Evolutionary conservation across 495 filamentous ascomycete genomes (phyloP).

Genomic region (Aspergillus ellipticus): DNA sequence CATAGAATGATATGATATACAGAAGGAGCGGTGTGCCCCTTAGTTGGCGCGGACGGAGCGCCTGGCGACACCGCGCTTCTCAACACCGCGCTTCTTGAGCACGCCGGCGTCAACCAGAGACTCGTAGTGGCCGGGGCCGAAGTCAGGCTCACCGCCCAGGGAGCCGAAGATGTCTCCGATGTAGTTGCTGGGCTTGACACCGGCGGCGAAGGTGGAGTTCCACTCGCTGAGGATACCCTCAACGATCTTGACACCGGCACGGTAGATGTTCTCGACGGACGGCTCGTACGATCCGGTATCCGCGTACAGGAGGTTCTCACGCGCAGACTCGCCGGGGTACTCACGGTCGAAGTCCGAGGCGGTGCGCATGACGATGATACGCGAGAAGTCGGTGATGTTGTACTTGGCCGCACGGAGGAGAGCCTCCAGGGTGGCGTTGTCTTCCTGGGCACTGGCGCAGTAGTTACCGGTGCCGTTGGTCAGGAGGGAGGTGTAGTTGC

Average conservation of each 20-base stretch:
- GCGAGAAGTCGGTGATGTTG: conserved; percentile 59
- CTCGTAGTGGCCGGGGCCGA: conserved; percentile 51
- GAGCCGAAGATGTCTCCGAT: conserved; percentile 70
- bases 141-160: conserved; percentile 62
- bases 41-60: conserved; percentile 7
- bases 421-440: conserved; percentile 68
- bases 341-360: conserved; percentile 71
- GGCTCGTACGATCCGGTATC: conserved; percentile 58
- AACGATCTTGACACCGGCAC: conserved; percentile 63
- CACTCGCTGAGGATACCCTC: conserved; percentile 61
- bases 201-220: conserved; percentile 53
- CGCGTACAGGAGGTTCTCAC: conserved; percentile 54
- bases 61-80: conserved; percentile 20
- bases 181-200: conserved; percentile 63
- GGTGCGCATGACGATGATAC: conserved; percentile 71
- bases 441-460: conserved; percentile 71
- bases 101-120: conserved; percentile 24
- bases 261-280: conserved; percentile 62
- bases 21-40: too few relatives aligned
- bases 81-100: conserved; percentile 24
- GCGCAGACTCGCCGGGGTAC: conserved; percentile 50
- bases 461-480: conserved; percentile 68
- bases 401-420: conserved; percentile 55
- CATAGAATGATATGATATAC: too few relatives aligned
- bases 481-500: conserved; percentile 58